phyloP scores from a whole-genome alignment of 805 yeast genomes.

The Pichia heedii region DNA sequence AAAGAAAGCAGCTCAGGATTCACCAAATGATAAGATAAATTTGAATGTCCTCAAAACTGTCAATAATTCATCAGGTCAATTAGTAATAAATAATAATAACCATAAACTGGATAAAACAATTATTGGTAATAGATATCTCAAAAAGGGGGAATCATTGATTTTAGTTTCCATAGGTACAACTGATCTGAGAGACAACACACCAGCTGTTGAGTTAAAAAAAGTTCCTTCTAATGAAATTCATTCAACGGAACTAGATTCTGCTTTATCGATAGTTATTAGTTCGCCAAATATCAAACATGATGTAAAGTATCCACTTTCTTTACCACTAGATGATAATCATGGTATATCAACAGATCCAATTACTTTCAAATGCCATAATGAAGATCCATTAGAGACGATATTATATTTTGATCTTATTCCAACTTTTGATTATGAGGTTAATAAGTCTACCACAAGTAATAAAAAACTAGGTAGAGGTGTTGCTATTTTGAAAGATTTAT shows the following conservation, averaged over 20 bases:
- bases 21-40: conserved; percentile 12
- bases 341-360: conserved; percentile 67
- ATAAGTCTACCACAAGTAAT: conserved; percentile 5
- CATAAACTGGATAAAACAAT: conserved; percentile 39
- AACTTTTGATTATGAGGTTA: conserved; percentile 46
- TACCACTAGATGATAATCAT: conserved; percentile 75
- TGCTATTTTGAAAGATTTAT: conserved; percentile 53
- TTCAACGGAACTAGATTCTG: conserved; percentile 82
- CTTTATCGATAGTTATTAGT: conserved; percentile 64
- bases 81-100: conserved; percentile 5
- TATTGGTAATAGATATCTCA: conserved; percentile 74
- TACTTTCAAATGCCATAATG: conserved; percentile 49
- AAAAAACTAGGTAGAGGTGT: conserved; percentile 69
- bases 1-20: neutral
- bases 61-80: conserved; percentile 2
- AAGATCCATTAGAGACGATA: conserved; percentile 41
- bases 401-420: conserved; percentile 84
- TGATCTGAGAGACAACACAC: conserved; percentile 51
- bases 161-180: conserved; percentile 81
- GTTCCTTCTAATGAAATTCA: conserved; percentile 72
- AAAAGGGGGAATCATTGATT: conserved; percentile 56
- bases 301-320: conserved; percentile 52
- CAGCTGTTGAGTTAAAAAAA: conserved; percentile 59
- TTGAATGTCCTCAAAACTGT: conserved; percentile 1
- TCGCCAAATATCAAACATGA: conserved; percentile 36